These are phyloP conservation scores for Hirschfeldia incana DNA, from an alignment of 345 rosid genomes.

Conservation along the genomic window DNA sequence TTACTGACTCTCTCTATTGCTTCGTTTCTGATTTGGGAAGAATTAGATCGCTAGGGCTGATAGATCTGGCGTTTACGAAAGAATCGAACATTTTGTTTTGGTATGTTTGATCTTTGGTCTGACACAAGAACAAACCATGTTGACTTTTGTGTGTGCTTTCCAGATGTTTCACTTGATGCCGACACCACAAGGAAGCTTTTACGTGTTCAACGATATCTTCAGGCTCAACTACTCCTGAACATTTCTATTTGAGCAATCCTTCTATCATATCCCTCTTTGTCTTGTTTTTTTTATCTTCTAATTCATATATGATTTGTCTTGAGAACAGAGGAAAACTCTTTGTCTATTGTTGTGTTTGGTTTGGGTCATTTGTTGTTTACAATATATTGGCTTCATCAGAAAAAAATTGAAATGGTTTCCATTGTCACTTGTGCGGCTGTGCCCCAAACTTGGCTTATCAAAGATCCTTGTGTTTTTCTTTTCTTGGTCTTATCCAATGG, in stretches of 20 bases:
- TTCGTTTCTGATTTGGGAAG: neutral
- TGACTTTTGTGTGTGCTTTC: constrained; percentile 20
- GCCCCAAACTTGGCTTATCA: neutral
- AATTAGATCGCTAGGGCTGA: neutral
- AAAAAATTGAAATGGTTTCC: neutral
- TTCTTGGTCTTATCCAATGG: neutral
- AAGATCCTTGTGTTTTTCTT: neutral
- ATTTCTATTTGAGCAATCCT: constrained; percentile 18
- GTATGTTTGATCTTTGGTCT: neutral
- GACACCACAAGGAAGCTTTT: constrained; percentile 88
- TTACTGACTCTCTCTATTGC: neutral
- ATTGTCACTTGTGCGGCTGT: neutral
- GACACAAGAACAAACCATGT: neutral
- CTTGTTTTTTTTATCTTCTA: neutral
- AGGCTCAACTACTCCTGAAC: constrained; percentile 95
- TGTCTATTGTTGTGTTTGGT: constrained; percentile 18
- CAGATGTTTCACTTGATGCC: constrained; percentile 99
- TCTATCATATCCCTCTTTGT: neutral
- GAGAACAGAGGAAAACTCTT: constrained; percentile 1
- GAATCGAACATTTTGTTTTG: neutral
- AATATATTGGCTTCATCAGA: neutral
- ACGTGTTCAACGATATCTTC: constrained; percentile 90
- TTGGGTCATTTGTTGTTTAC: constrained; percentile 1
- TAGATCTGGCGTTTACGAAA: neutral
- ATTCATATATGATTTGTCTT: constrained; percentile 12